phyloP scores from a whole-genome alignment of 108 stramenopile genomes.

The Epithemia pelagica region DNA sequence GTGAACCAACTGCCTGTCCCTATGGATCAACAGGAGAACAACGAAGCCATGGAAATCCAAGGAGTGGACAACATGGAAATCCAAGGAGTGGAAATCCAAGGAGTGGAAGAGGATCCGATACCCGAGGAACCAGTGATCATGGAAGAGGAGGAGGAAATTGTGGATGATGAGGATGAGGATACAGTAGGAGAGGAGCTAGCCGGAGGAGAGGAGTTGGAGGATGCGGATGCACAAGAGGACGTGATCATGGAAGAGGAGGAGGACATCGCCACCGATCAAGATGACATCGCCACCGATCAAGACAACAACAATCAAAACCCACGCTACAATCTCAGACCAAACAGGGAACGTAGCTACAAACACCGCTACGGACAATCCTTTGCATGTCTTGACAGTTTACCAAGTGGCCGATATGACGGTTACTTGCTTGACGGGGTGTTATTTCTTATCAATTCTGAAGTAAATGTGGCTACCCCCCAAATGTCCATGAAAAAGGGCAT shows the following conservation, averaged over 20 bases:
- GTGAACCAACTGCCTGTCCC: slow-evolving; percentile 1
- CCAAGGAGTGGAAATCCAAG: too few relatives aligned
- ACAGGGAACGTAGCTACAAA: too few relatives aligned
- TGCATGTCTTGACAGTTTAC: too few relatives aligned
- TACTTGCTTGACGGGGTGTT: too few relatives aligned
- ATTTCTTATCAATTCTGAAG: too few relatives aligned
- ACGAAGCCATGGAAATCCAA: not conserved
- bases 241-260: not conserved
- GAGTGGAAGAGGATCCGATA: not conserved
- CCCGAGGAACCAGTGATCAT: not conserved
- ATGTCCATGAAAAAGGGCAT: too few relatives aligned
- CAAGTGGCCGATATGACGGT: too few relatives aligned
- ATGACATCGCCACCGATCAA: too few relatives aligned
- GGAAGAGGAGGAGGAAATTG: not conserved
- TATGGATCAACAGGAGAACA: not conserved
- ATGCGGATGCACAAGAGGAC: too few relatives aligned
- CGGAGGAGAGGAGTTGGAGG: not conserved
- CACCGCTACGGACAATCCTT: too few relatives aligned
- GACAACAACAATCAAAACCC: not conserved
- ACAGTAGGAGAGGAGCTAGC: not conserved
- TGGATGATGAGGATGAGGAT: not conserved
- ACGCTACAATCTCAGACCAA: not conserved
- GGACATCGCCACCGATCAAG: not conserved
- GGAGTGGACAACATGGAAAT: too few relatives aligned
- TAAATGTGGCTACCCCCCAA: too few relatives aligned